Evolutionary conservation across 23 red algal species (phyloP), one percentile per base, ranked within the genome.

Genomic region (Pyropia yezoensis): DNA sequence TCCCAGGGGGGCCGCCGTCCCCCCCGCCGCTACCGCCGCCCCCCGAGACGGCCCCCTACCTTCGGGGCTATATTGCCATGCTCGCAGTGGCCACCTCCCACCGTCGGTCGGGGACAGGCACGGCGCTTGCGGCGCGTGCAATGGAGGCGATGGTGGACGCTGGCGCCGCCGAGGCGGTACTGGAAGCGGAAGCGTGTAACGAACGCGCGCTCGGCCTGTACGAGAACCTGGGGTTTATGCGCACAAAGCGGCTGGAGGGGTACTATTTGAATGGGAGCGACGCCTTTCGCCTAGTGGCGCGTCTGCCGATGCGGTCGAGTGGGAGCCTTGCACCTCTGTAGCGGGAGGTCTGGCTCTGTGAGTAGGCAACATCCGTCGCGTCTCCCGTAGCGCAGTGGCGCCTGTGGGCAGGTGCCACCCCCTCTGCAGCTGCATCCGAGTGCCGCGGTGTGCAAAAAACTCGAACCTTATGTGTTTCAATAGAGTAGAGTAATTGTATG

Each of bases 21-120:
- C 51, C 3, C 34, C 57, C 49, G 12, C 47, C 51, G 27, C 26
- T 2, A 14, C 29, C 18, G 14, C 23, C 68, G 55, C 67, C 73
- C 52, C 52, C 34, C 18, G 58, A 69, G 50, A 76, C 73, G 59
- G 15, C n/a, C 62, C 32, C 18, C 21, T 18, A 64, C 34, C 53
- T 87, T 11, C 85, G 85, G 2, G 94, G 94, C 22, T 98, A 98
- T 75, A 98, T 98, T 47, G 94, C 94, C 2, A 98, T 98, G 94
- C 69, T 98, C 9, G 94, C 86, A 19, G 94, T 98, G 8, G 74
- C 63, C 62, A 49, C 69, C 22, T 73, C 74, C 34, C 70, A 73
- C 62, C 83, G 94, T 9, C 77, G 82, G 27, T 59, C 50, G 18
- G 94, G 94, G 15, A 39, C 91, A 2, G 94, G 94, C 59, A 76